These are phyloP conservation scores for Boletales sp. DNA, from an alignment of 768 basidiomycete species.

Conservation along the genomic window DNA sequence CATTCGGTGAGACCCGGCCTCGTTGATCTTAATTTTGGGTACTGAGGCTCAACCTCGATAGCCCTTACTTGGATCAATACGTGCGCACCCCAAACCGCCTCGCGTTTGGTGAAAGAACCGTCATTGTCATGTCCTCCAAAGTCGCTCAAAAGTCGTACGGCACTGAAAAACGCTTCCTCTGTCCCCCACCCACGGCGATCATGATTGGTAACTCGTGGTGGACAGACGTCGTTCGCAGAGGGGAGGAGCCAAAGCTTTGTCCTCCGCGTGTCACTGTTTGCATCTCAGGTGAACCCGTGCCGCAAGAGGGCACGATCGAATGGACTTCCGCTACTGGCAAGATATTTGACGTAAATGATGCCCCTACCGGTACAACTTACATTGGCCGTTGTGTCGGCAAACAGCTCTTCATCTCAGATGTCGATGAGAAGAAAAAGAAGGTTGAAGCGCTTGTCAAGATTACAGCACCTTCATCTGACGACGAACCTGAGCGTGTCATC, in stretches of 20 bases:
- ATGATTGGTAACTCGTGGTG: slow-evolving; percentile 96
- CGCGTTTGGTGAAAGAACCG: slow-evolving; percentile 87
- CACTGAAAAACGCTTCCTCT: slow-evolving; percentile 92
- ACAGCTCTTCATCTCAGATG: slow-evolving; percentile 92
- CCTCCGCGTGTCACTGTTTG: slow-evolving; percentile 84
- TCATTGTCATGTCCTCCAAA: slow-evolving; percentile 97
- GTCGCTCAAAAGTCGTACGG: slow-evolving; percentile 98
- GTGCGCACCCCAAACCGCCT: slow-evolving; percentile 81
- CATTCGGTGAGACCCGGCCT: slow-evolving; percentile 53
- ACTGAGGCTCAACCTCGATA: slow-evolving; percentile 27
- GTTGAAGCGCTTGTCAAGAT: slow-evolving; percentile 92
- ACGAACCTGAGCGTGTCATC: slow-evolving; percentile 78
- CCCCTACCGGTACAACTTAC: slow-evolving; percentile 81
- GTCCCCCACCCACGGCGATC: slow-evolving; percentile 90
- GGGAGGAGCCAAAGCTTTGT: slow-evolving; percentile 69
- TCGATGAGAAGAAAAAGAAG: slow-evolving; percentile 93
- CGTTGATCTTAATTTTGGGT: slow-evolving; percentile 15
- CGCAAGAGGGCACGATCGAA: slow-evolving; percentile 80
- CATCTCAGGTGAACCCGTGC: slow-evolving; percentile 86
- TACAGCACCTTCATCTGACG: slow-evolving; percentile 73
- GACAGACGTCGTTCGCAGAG: slow-evolving; percentile 73
- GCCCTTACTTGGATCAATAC: slow-evolving; percentile 83
- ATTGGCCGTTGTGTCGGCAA: slow-evolving; percentile 93
- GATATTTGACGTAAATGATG: slow-evolving; percentile 75
- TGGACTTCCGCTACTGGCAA: slow-evolving; percentile 88